Evolutionary conservation across 2,329 filamentous ascomycete genomes (phyloP), one percentile per base, ranked within the genome.

Genomic region (Beauveria rudraprayagi): DNA sequence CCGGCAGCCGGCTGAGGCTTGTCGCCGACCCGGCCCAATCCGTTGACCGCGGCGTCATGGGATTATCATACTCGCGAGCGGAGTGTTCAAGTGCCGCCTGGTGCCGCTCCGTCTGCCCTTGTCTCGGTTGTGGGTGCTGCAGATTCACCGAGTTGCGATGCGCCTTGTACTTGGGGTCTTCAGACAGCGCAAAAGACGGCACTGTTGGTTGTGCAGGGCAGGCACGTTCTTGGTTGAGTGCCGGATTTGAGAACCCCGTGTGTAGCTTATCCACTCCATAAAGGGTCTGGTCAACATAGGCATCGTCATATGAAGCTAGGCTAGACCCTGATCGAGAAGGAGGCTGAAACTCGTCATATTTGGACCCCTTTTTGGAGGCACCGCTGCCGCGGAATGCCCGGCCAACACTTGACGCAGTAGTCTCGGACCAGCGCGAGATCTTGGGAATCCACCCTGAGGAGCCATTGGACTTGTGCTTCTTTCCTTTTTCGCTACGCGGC

Each of bases 351-450:
- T 74, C 86, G 75, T 78, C 87, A 72, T 79, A 86, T 75, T 78
- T 86, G 76, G 79, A 78, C 48, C 82, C 80, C 67, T 82, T 84
- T 70, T 78, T 79, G 24, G 75, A 78, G 53, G 80, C 79, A 50
- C 79, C 80, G 67, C 85, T 90, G 68, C 83, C 85, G 46, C 88
- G 85, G 72, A 92, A 89, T 46, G 88, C 89, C 67, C 89, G 88
- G 50, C 90, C 87, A 48, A 92, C 86, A 63, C 91, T 96, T 0
- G 92, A 96, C 4, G 92, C 84, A 0, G 94, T 99, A 2, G 93
- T 97, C 76, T 95, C 94, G 0, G 93, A 97, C 94, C 94, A 99
- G 48, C 94, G 85, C 6, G 94, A 97, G 64, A 96, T 92, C 77
- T 96, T 97, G 26, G 92, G 92, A 64, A 96, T 89, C 79, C 85